Evolutionary conservation across 306 rosid species (phyloP).

Genomic region (Mimosa bimucronata): DNA sequence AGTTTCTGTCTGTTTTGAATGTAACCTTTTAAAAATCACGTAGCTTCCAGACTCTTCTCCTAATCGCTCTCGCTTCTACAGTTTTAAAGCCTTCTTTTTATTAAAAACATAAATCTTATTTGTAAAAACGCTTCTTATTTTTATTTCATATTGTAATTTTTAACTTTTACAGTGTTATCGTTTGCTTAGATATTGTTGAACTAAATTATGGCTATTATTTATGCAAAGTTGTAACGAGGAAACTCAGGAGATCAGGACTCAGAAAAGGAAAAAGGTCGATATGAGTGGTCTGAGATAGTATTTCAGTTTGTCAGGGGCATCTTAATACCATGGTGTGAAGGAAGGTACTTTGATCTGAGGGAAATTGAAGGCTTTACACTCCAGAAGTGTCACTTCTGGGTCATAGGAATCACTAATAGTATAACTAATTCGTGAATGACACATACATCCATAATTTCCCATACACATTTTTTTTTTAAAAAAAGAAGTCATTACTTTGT

Average conservation of each 20-base stretch:
- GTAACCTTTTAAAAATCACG: neutral
- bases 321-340: slow-evolving; percentile 23
- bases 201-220: neutral
- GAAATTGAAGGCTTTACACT: neutral
- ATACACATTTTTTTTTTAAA: neutral
- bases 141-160: neutral
- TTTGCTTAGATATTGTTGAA: neutral
- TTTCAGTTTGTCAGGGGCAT: neutral
- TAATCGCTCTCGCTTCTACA: neutral
- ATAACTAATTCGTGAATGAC: slow-evolving; percentile 5
- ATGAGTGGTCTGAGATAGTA: neutral
- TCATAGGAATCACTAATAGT: neutral
- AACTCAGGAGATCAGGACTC: neutral
- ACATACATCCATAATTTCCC: neutral
- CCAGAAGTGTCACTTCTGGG: neutral
- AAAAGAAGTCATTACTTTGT: slow-evolving; percentile 7
- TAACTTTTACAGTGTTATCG: neutral
- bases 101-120: neutral
- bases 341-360: slow-evolving; percentile 12
- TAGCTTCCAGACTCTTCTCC: slow-evolving; percentile 23
- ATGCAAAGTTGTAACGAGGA: neutral
- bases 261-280: neutral
- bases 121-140: neutral
- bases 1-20: neutral
- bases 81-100: neutral